phyloP scores from a whole-genome alignment of 495 filamentous ascomycete genomes.

The Staphylotrichum longicolle region DNA sequence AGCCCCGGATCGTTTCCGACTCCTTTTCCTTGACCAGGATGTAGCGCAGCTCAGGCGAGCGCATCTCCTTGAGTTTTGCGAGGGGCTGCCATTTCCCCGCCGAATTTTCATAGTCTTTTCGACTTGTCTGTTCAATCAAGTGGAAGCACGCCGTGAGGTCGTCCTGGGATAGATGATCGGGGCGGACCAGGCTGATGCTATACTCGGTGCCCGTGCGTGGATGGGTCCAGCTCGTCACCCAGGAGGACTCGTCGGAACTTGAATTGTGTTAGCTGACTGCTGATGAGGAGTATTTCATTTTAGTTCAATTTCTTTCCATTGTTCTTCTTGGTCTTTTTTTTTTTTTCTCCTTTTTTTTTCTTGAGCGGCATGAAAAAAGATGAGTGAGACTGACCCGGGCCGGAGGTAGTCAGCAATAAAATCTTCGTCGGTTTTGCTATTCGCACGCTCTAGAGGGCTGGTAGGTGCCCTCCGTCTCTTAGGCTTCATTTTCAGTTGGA shows the following conservation, averaged over 20 bases:
- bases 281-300: too few relatives aligned
- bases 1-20: conserved; percentile 51
- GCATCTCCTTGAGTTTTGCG: conserved; percentile 75
- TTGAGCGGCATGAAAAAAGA: not conserved
- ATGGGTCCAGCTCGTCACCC: conserved; percentile 46
- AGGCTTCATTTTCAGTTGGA: conserved; percentile 16
- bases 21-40: conserved; percentile 52
- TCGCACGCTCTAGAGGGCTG: conserved; percentile 44
- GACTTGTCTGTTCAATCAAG: conserved; percentile 69
- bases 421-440: conserved; percentile 43
- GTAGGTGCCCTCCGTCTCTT: conserved; percentile 38
- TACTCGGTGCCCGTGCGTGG: conserved; percentile 40
- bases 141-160: conserved; percentile 67
- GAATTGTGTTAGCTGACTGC: too few relatives aligned
- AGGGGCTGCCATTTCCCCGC: conserved; percentile 64
- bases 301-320: too few relatives aligned
- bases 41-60: conserved; percentile 65
- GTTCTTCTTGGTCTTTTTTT: not conserved
- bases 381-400: conserved; percentile 33
- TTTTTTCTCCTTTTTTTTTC: not conserved
- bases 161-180: conserved; percentile 44
- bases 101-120: conserved; percentile 62
- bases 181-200: conserved; percentile 47
- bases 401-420: conserved; percentile 48
- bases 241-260: conserved; percentile 28